Evolutionary conservation across 139 green algal species (phyloP).

Genomic region (Micractinium conductrix): DNA sequence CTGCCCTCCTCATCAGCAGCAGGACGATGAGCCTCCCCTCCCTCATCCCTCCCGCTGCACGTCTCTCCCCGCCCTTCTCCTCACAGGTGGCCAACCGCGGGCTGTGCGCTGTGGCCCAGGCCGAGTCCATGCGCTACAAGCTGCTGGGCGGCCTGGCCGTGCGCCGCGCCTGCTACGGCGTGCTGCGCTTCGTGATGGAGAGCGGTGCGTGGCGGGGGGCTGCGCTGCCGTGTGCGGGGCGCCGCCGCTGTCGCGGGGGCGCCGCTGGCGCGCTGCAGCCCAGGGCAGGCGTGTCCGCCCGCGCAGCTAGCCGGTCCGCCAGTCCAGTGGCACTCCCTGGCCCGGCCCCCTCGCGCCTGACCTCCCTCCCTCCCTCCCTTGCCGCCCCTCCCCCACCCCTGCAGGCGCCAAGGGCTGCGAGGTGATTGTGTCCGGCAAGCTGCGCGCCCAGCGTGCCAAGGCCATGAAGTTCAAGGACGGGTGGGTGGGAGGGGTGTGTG

Average conservation of each 20-base stretch:
- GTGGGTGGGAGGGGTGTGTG: too few species aligned
- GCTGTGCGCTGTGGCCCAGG: constrained; percentile 98
- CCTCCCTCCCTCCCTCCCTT: too few species aligned
- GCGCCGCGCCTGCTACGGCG: constrained; percentile 98
- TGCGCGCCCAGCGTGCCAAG: constrained; percentile 98
- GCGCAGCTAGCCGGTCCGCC: too few species aligned
- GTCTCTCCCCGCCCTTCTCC: not conserved
- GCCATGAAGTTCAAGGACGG: constrained; percentile 99
- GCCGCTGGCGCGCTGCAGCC: not conserved
- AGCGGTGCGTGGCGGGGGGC: constrained; percentile 5
- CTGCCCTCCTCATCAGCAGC: too few species aligned
- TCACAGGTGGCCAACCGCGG: constrained; percentile 88
- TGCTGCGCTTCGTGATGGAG: constrained; percentile 99
- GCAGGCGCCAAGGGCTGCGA: constrained; percentile 98
- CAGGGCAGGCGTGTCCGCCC: too few species aligned
- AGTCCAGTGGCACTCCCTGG: not conserved
- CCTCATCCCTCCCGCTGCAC: too few species aligned
- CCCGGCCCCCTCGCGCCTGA: not conserved
- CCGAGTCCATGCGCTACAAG: constrained; percentile 99
- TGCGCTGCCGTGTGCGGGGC: too few species aligned
- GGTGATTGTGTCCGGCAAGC: constrained; percentile 99
- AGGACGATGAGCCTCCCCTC: too few species aligned
- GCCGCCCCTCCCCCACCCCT: not conserved
- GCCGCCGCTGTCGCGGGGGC: too few species aligned
- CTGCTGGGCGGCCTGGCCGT: constrained; percentile 98